Base-by-base conservation (phyloP, 768 basidiomycete genomes). In the Boletellus sp. region DNA sequence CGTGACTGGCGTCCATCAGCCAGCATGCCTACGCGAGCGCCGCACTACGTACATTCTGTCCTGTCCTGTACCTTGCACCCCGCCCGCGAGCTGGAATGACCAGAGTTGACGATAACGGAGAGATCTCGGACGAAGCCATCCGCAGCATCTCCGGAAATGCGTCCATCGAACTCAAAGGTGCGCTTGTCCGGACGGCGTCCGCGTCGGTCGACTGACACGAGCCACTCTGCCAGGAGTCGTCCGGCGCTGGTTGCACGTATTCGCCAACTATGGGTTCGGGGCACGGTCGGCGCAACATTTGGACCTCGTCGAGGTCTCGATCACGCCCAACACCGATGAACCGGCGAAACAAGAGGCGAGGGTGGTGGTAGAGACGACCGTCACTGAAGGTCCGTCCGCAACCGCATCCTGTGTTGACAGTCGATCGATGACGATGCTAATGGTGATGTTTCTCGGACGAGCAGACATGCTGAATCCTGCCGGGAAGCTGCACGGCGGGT, bases 401-500 rank as follows among this genome's bases (percentile, higher is more conserved):
- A 10, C 28, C 28, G 24, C 24, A 26, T 26, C 24, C 24, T 26
- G 24, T 26, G 24, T 26, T 8, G 24, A 26, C 24, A 8, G 11
- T 24, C n/a, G n/a, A n/a, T n/a, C n/a, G n/a, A n/a, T n/a, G n/a
- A n/a, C n/a, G n/a, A n/a, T n/a, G n/a, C n/a, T n/a, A n/a, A n/a
- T n/a, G n/a, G n/a, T n/a, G n/a, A n/a, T 28, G 47, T 53, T 26
- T 2, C 51, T 37, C 24, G 13, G 15, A 28, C 26, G 10, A 7
- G 37, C 49, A 80, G 78, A 79, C 32, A 77, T 78, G 73, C 60
- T 78, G 33, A 72, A 74, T 40, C 32, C 42, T 7, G 42, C 36
- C 5, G 77, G 72, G 0, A 63, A 57, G 4, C 50, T 79, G 54
- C 68, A 75, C 36, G 67, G 73, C 16, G 77, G 73, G 6, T 78